Percentiles rank a stretch among this genome's conserved stretches.
Conservation (phyloP, 1,284 basidiomycete genomes). For the Papiliotrema laurentii region DNA sequence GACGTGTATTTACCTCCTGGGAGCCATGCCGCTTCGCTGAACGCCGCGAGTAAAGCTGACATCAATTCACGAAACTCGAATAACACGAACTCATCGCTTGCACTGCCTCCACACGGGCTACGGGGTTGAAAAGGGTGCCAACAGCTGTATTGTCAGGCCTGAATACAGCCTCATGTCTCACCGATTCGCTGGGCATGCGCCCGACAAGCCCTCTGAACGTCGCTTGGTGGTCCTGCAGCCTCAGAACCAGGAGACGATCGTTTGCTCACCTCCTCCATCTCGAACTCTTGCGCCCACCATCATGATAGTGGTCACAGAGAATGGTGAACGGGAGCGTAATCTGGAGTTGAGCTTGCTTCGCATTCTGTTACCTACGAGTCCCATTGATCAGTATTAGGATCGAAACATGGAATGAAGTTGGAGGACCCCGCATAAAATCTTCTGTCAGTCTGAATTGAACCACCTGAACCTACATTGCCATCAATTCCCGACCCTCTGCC, state of each 20-base stretch:
- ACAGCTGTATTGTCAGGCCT: conserved; percentile 51
- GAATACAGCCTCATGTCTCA: too few relatives aligned
- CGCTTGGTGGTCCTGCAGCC: conserved; percentile 31
- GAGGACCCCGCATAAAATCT: conserved; percentile 74
- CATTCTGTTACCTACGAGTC: conserved; percentile 49
- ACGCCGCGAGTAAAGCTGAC: conserved; percentile 76
- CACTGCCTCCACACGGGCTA: conserved; percentile 73
- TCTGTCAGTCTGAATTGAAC: conserved; percentile 3
- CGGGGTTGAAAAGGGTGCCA: conserved; percentile 77
- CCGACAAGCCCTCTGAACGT: conserved; percentile 33
- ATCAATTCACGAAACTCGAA: background rate
- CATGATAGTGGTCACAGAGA: conserved; percentile 65
- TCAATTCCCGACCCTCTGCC: conserved; percentile 73
- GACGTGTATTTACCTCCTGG: conserved; percentile 54
- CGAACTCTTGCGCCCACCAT: conserved; percentile 82
- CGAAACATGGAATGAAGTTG: conserved; percentile 82
- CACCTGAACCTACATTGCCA: conserved; percentile 62
- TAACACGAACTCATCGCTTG: conserved; percentile 85
- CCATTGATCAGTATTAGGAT: conserved; percentile 69
- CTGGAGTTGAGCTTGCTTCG: conserved; percentile 7
- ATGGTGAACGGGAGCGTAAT: conserved; percentile 43
- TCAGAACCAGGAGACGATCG: conserved; percentile 2
- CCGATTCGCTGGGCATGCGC: conserved; percentile 74
- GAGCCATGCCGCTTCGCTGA: conserved; percentile 88
- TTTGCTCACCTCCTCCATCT: conserved; percentile 71